Percentiles rank a stretch among this genome's conserved stretches.
phyloP scores from a whole-genome alignment of 371 early-diverging fungal species.

The Rhizopus sp. region DNA sequence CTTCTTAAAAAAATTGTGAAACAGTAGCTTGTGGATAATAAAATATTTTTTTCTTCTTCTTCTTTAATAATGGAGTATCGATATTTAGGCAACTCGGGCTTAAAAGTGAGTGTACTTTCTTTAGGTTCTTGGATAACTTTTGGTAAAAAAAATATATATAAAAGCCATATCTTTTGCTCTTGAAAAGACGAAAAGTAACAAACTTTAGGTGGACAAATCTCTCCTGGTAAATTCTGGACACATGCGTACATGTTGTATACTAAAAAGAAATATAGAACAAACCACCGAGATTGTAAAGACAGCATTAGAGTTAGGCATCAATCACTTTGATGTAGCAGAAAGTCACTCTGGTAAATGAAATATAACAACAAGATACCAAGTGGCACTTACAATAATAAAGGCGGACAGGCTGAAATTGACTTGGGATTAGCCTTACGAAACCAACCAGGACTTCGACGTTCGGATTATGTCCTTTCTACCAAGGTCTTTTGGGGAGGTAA shows the following conservation, averaged over 20 bases:
- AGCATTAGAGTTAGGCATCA: constrained; percentile 78
- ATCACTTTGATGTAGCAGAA: constrained; percentile 85
- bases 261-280: constrained; percentile 37
- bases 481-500: constrained; percentile 86
- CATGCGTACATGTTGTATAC: background rate
- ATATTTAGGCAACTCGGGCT: constrained; percentile 77
- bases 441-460: constrained; percentile 65
- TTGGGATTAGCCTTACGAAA: constrained; percentile 77
- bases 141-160: constrained; percentile 39
- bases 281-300: constrained; percentile 71
- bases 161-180: background rate
- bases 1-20: constrained; percentile 9
- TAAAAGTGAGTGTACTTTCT: constrained; percentile 66
- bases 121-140: constrained; percentile 63
- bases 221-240: constrained; percentile 36
- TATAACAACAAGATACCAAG: background rate
- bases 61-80: constrained; percentile 75
- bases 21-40: constrained; percentile 2
- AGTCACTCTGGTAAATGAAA: constrained; percentile 57
- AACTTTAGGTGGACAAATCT: constrained; percentile 58
- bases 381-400: constrained; percentile 11
- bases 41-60: constrained; percentile 6
- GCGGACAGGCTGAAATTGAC: constrained; percentile 78
- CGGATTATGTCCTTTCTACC: constrained; percentile 79
- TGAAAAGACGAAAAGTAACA: background rate